These are phyloP conservation scores for Penicillium sp. DNA, from an alignment of 2,329 filamentous ascomycete genomes.

Conservation along the genomic window DNA sequence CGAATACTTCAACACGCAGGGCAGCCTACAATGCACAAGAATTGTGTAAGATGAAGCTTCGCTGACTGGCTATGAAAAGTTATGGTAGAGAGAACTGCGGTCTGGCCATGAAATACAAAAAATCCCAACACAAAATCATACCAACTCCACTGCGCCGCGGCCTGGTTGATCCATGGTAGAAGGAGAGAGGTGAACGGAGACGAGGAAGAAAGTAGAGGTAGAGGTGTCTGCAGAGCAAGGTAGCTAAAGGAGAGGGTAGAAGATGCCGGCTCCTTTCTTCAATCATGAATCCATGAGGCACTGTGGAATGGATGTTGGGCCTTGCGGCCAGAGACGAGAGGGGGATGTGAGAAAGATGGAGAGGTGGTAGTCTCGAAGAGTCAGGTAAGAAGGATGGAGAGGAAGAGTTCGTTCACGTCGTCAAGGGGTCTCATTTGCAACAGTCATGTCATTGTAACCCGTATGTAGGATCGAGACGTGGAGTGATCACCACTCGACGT, in stretches of 20 bases:
- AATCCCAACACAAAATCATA: constrained; percentile 7
- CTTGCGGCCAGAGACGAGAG: background rate
- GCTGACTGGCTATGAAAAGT: constrained; percentile 11
- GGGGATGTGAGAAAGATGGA: background rate
- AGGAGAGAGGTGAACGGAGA: background rate
- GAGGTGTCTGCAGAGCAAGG: background rate
- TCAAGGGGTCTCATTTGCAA: constrained; percentile 11
- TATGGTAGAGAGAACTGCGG: constrained; percentile 1
- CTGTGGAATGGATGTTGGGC: background rate
- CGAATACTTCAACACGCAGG: background rate
- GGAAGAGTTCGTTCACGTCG: constrained; percentile 18
- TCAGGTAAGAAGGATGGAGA: background rate
- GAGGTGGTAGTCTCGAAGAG: background rate
- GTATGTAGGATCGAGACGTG: background rate
- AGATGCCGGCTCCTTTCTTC: background rate
- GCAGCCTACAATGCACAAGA: background rate
- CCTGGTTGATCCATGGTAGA: constrained; percentile 3
- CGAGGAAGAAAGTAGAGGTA: background rate
- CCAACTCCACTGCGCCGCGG: constrained; percentile 20
- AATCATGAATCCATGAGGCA: background rate
- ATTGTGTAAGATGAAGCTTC: background rate
- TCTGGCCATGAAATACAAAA: constrained; percentile 8
- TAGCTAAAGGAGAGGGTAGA: too few relatives aligned
- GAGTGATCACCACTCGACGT: constrained; percentile 39
- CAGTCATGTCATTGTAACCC: constrained; percentile 12